phyloP scores from a whole-genome alignment of 2,329 filamentous ascomycete genomes.

The Trichoderma oligosporum region DNA sequence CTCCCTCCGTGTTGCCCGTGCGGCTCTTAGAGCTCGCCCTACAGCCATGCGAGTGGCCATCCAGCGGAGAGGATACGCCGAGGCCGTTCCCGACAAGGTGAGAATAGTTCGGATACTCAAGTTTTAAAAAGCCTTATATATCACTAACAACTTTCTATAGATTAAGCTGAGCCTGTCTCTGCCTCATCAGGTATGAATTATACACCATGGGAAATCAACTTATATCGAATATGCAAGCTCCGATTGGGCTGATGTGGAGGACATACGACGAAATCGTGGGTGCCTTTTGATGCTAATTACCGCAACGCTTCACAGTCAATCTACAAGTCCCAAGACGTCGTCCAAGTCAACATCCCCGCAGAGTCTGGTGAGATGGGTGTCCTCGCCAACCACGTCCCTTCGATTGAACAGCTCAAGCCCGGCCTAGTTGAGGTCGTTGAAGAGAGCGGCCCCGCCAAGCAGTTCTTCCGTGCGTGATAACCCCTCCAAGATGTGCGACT shows the following conservation, averaged over 20 bases:
- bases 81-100: constrained; percentile 79
- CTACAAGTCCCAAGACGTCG: constrained; percentile 65
- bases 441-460: constrained; percentile 84
- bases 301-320: constrained; percentile 56
- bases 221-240: constrained; percentile 25
- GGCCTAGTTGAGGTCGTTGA: constrained; percentile 93
- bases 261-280: constrained; percentile 28
- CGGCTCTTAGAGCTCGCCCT: constrained; percentile 79
- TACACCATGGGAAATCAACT: constrained; percentile 23
- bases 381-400: constrained; percentile 96
- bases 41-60: constrained; percentile 69
- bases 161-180: constrained; percentile 98
- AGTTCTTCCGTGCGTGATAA: constrained; percentile 88
- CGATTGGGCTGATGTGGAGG: constrained; percentile 28
- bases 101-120: constrained; percentile 30
- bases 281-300: constrained; percentile 44
- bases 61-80: constrained; percentile 87
- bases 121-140: neutral
- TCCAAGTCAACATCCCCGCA: constrained; percentile 98
- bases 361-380: constrained; percentile 99
- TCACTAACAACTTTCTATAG: constrained; percentile 36
- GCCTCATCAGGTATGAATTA: constrained; percentile 85
- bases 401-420: constrained; percentile 98
- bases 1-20: constrained; percentile 87
- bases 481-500: constrained; percentile 10